Conservation (phyloP, 2,329 filamentous ascomycete genomes). For the Botrytis fragariae region DNA sequence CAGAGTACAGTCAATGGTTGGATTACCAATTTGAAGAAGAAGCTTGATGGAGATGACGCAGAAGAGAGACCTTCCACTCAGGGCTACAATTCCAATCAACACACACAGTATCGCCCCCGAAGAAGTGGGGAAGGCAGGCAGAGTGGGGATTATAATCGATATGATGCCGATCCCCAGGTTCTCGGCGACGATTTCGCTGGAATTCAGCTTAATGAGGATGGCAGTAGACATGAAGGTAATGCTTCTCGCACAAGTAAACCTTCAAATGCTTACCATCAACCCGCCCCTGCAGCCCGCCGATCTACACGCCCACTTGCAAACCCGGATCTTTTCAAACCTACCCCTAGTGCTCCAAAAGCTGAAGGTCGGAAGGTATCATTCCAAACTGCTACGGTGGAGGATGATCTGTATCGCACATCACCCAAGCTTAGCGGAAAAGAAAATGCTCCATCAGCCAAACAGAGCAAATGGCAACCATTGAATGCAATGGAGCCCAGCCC, state of each 20-base stretch:
- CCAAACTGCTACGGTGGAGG: constrained; percentile 60
- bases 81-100: constrained; percentile 40
- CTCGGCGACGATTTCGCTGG: constrained; percentile 84
- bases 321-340: constrained; percentile 75
- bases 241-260: neutral
- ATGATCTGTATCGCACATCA: constrained; percentile 70
- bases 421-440: constrained; percentile 56
- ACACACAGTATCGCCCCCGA: constrained; percentile 36
- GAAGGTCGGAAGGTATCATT: constrained; percentile 52
- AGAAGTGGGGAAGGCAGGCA: constrained; percentile 64
- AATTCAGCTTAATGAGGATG: constrained; percentile 63
- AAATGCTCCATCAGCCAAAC: constrained; percentile 53
- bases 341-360: constrained; percentile 45
- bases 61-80: constrained; percentile 37
- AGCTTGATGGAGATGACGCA: constrained; percentile 84
- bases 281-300: constrained; percentile 53
- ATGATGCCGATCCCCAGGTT: constrained; percentile 91
- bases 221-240: constrained; percentile 49
- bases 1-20: constrained; percentile 90
- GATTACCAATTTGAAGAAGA: constrained; percentile 90
- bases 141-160: constrained; percentile 85
- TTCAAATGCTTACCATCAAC: constrained; percentile 31
- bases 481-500: constrained; percentile 81
- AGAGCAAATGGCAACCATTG: constrained; percentile 96
- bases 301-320: constrained; percentile 69